Base-by-base conservation (phyloP, 2,329 filamentous ascomycete species). In the Trichoderma breve region DNA sequence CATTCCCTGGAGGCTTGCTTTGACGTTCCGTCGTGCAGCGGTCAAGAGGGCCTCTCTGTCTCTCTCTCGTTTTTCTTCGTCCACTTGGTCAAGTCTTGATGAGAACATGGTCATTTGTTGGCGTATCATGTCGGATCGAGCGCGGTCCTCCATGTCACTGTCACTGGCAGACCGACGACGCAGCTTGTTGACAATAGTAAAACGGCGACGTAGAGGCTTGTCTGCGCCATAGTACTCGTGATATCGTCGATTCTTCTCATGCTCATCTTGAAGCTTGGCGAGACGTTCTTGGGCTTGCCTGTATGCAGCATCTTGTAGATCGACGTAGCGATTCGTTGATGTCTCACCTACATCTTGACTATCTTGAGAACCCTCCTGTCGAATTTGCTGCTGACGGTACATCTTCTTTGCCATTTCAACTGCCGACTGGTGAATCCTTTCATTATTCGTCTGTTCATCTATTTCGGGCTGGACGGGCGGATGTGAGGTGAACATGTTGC, bases 321-420 rank as follows among this genome's bases (percentile, higher is more conserved):
- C 91, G 74, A 89, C 82, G 73, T 86, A 84, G 47, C 86, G 84
- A 76, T 87, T 88, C 7, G 90, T 83, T 6, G 73, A 51, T 3
- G 79, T 75, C 73, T 82, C 77, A 14, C 73, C 64, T 11, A 78
- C 78, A 15, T 76, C 79, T 12, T 85, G 80, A 1, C 77, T 78
- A 67, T 83, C 83, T 74, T 82, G 84, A 34, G 84, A 81, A 73
- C 86, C 83, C 7, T 90, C 87, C 1, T 87, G 84, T 73, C 86
- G 86, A 73, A 87, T 88, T 73, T 93, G 89, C 75, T 94, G 91
- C 39, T 89, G 84, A 12, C 85, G 88, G 78, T 94, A 97, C 90
- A 97, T 95, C 76, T 92, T 89, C 81, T 91, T 92, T 7, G 95
- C 94, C 94, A 98, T 97, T 12, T 92, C 93, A 3, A 97, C 85